A percentile compares a stretch with the other conserved stretches of the same genome.
Evolutionary conservation across 164 flowering plant genomes (phyloP).

Genomic region (Taxillus chinensis): DNA sequence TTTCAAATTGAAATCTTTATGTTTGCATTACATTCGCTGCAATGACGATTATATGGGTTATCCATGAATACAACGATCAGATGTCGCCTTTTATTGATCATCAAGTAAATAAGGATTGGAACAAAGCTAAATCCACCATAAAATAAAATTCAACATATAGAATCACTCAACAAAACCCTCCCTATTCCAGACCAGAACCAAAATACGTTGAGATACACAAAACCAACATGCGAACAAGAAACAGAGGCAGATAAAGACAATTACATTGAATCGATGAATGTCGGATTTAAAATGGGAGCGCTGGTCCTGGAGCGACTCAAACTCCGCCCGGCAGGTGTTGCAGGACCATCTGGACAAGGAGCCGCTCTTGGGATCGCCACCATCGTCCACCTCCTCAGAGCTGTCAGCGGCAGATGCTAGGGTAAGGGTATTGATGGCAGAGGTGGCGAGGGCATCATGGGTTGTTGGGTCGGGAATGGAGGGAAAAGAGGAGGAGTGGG

Average conservation of each 20-base stretch:
- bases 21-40: too few relatives aligned
- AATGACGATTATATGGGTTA: too few relatives aligned
- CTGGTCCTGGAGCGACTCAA: slow-evolving; percentile 80
- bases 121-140: too few relatives aligned
- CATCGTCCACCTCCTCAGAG: slow-evolving; percentile 1
- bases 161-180: too few relatives aligned
- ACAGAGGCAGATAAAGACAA: not conserved
- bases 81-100: too few relatives aligned
- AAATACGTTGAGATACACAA: too few relatives aligned
- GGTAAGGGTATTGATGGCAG: not conserved
- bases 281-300: slow-evolving; percentile 91
- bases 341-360: slow-evolving; percentile 55
- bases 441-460: slow-evolving; percentile 4
- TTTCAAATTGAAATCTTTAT: too few relatives aligned
- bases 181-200: too few relatives aligned
- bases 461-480: not conserved
- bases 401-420: slow-evolving; percentile 1
- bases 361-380: slow-evolving; percentile 7
- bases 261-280: slow-evolving; percentile 80
- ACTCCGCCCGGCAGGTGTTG: slow-evolving; percentile 67
- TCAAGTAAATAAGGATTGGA: too few relatives aligned
- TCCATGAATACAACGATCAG: too few relatives aligned
- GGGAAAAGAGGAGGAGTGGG: slow-evolving; percentile 12
- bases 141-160: too few relatives aligned
- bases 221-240: too few relatives aligned